phyloP scores from a whole-genome alignment of 257 asterid species.

The Anisodus acutangulus region DNA sequence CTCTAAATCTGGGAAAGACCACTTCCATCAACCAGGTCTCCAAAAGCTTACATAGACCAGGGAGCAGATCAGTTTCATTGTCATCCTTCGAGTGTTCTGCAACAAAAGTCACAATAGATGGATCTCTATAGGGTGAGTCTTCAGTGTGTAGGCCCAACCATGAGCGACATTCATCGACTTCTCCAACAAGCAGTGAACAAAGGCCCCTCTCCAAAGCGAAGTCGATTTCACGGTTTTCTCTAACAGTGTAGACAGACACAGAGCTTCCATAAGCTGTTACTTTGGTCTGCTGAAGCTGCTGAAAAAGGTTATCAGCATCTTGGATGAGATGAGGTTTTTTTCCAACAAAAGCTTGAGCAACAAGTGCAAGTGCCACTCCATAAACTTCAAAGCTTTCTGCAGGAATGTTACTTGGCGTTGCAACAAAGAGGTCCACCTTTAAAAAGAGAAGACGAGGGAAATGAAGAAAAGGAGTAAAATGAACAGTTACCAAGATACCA shows the following conservation, averaged over 20 bases:
- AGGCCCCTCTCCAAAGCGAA: slow-evolving; percentile 97
- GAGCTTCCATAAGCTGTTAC: slow-evolving; percentile 57
- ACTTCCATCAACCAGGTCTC: slow-evolving; percentile 99
- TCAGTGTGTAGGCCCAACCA: slow-evolving; percentile 91
- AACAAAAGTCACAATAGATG: slow-evolving; percentile 75
- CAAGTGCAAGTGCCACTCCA: slow-evolving; percentile 96
- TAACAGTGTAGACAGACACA: slow-evolving; percentile 46
- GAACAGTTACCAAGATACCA: neutral
- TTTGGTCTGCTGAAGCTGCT: slow-evolving; percentile 95
- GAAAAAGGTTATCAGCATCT: slow-evolving; percentile 96
- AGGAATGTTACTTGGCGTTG: slow-evolving; percentile 95
- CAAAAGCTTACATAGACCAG: slow-evolving; percentile 90
- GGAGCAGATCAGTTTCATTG: slow-evolving; percentile 79
- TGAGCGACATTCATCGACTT: slow-evolving; percentile 83
- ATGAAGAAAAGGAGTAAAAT: neutral
- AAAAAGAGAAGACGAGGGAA: slow-evolving; percentile 19
- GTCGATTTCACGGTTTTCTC: slow-evolving; percentile 78
- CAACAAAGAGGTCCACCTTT: slow-evolving; percentile 91
- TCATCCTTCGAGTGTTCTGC: slow-evolving; percentile 78
- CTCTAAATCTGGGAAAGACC: slow-evolving; percentile 94
- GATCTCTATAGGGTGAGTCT: slow-evolving; percentile 80
- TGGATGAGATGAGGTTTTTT: slow-evolving; percentile 90
- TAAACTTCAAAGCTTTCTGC: slow-evolving; percentile 98
- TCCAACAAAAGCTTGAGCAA: slow-evolving; percentile 84
- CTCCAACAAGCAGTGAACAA: slow-evolving; percentile 94